Evolutionary conservation across 495 filamentous ascomycete genomes (phyloP).

Genomic region (Clavariopsis aquatica): DNA sequence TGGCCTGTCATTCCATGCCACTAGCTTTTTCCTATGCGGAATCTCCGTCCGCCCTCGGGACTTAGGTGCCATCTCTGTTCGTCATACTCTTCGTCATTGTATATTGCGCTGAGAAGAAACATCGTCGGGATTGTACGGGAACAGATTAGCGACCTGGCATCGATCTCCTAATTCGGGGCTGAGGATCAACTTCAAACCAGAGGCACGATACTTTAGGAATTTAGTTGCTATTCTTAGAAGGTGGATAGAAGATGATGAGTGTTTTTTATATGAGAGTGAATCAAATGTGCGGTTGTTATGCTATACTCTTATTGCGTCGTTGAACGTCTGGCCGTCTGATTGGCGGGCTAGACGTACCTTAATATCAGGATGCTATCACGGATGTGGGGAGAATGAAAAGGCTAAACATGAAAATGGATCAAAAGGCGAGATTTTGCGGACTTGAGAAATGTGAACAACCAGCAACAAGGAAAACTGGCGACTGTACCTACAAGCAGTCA

Average conservation of each 20-base stretch:
- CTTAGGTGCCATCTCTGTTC: too few species aligned
- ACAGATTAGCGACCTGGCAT: constrained; percentile 8
- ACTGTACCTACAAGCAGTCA: too few species aligned
- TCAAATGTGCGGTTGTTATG: background rate
- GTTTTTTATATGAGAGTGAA: background rate
- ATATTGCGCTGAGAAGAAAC: background rate
- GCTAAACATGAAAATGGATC: too few species aligned
- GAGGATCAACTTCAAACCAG: constrained; percentile 17
- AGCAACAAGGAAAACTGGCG: too few species aligned
- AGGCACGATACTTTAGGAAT: background rate
- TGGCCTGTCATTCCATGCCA: background rate
- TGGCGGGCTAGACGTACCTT: background rate
- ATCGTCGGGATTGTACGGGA: background rate
- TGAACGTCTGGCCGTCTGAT: background rate
- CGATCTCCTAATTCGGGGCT: background rate
- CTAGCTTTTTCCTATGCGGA: background rate
- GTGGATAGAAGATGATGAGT: background rate
- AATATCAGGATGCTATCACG: constrained; percentile 6
- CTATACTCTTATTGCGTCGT: constrained; percentile 7
- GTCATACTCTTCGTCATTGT: background rate
- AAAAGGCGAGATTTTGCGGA: too few species aligned
- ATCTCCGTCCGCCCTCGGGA: background rate
- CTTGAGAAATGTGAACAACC: background rate
- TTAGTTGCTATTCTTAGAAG: constrained; percentile 10
- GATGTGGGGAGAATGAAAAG: background rate